Percentiles rank a stretch among this genome's conserved stretches.
phyloP scores from a whole-genome alignment of 768 basidiomycete genomes.

The Favolaschia claudopus region DNA sequence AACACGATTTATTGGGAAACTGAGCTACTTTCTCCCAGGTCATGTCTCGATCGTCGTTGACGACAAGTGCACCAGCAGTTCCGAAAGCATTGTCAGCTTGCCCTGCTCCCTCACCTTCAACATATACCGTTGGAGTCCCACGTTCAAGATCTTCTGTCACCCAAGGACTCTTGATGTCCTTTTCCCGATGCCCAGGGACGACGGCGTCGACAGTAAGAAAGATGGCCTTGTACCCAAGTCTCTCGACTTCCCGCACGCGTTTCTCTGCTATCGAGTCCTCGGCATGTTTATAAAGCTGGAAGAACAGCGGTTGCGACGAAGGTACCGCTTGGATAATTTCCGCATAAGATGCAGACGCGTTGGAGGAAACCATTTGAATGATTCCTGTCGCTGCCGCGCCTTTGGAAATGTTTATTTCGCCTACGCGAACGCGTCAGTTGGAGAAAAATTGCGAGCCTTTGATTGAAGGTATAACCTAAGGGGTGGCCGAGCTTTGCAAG shows the following conservation, averaged over 20 bases:
- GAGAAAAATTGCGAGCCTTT: not conserved
- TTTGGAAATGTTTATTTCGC: slow-evolving; percentile 83
- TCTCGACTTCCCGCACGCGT: slow-evolving; percentile 74
- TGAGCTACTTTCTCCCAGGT: slow-evolving; percentile 70
- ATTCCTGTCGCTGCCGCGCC: slow-evolving; percentile 72
- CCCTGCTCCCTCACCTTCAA: slow-evolving; percentile 40
- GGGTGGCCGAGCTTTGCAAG: slow-evolving; percentile 90
- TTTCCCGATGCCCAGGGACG: slow-evolving; percentile 82
- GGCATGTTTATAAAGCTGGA: slow-evolving; percentile 87
- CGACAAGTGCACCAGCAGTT: slow-evolving; percentile 72
- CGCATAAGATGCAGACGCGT: slow-evolving; percentile 72
- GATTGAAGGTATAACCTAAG: slow-evolving; percentile 37
- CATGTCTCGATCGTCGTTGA: slow-evolving; percentile 77
- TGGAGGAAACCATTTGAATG: slow-evolving; percentile 87
- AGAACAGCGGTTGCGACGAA: slow-evolving; percentile 72
- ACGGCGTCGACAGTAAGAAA: slow-evolving; percentile 92
- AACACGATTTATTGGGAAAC: not conserved
- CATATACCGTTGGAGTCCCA: slow-evolving; percentile 25
- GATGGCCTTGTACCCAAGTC: slow-evolving; percentile 84
- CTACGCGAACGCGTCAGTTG: slow-evolving; percentile 39
- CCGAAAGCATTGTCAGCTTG: slow-evolving; percentile 55
- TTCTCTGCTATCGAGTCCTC: slow-evolving; percentile 71
- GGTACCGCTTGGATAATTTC: slow-evolving; percentile 66
- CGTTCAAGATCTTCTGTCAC: slow-evolving; percentile 36
- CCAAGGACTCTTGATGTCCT: slow-evolving; percentile 70